These are phyloP conservation scores for Dimocarpus longan DNA, from an alignment of 345 rosid genomes.

Conservation along the genomic window DNA sequence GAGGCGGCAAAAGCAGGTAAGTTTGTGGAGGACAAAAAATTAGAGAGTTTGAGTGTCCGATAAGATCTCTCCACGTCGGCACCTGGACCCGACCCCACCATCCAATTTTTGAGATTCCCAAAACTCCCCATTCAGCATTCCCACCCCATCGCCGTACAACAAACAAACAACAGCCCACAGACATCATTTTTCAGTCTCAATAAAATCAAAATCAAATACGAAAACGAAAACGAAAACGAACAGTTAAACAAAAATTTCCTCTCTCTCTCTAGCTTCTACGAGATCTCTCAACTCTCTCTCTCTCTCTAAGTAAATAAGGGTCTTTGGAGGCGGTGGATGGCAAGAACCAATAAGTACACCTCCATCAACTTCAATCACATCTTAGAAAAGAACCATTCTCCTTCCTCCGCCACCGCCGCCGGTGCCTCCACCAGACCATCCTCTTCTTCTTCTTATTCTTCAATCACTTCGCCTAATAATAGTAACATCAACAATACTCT, in stretches of 20 bases:
- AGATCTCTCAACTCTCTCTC: not conserved
- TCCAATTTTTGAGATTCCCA: not conserved
- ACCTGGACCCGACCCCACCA: slow-evolving; percentile 1
- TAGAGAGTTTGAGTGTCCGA: not conserved
- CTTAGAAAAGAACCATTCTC: slow-evolving; percentile 49
- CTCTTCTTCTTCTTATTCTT: slow-evolving; percentile 46
- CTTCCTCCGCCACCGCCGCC: slow-evolving; percentile 26
- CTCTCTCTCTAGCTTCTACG: not conserved
- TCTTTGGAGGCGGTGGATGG: slow-evolving; percentile 59
- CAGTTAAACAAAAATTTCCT: not conserved
- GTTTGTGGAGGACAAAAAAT: not conserved
- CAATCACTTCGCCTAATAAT: slow-evolving; percentile 31
- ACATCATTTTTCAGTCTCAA: not conserved
- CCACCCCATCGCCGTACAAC: not conserved
- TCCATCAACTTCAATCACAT: slow-evolving; percentile 78
- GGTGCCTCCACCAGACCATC: slow-evolving; percentile 26
- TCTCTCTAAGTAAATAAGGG: not conserved
- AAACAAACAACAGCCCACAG: not conserved
- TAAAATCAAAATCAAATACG: not conserved
- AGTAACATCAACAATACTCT: slow-evolving; percentile 20
- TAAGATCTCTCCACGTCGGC: slow-evolving; percentile 16
- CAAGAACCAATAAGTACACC: slow-evolving; percentile 74
- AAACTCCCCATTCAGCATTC: not conserved
- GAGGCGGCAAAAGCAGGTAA: not conserved
- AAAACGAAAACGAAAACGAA: not conserved